Evolutionary conservation across 352 stramenopile genomes (phyloP).

Genomic region (Phytophthora constricta): DNA sequence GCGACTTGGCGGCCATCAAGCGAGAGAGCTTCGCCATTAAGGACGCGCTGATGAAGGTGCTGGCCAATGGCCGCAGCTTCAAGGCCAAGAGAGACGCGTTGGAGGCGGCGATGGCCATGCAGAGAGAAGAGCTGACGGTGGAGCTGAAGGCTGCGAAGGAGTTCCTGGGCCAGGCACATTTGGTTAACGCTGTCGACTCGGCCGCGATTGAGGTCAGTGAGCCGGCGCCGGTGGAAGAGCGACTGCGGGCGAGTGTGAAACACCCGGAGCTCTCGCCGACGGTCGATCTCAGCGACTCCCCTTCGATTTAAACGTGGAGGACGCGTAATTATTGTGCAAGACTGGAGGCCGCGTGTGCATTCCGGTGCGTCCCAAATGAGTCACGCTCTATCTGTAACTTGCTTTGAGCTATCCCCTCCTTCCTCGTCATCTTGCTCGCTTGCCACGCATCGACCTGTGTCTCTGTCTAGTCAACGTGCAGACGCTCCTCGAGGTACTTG

Average conservation of each 20-base stretch:
- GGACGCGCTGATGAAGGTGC: constrained; percentile 58
- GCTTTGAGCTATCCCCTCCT: constrained; percentile 10
- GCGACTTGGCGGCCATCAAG: constrained; percentile 67
- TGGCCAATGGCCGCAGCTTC: constrained; percentile 61
- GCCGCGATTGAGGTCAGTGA: constrained; percentile 54
- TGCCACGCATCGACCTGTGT: not conserved
- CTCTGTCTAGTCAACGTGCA: constrained; percentile 77
- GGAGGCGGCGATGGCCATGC: constrained; percentile 70
- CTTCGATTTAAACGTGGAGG: constrained; percentile 53
- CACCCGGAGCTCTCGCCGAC: constrained; percentile 45
- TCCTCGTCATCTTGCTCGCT: constrained; percentile 24
- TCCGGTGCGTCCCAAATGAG: constrained; percentile 8
- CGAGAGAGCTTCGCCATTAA: constrained; percentile 65
- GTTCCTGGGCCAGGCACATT: constrained; percentile 75
- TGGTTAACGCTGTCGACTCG: constrained; percentile 45
- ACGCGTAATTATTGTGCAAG: constrained; percentile 5
- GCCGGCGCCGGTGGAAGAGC: constrained; percentile 67
- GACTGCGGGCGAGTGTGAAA: constrained; percentile 66
- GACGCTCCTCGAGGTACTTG: constrained; percentile 89
- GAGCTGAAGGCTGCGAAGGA: constrained; percentile 77
- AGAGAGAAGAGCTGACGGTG: constrained; percentile 65
- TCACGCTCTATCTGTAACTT: constrained; percentile 36
- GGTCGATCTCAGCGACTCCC: constrained; percentile 56
- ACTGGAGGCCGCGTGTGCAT: constrained; percentile 19
- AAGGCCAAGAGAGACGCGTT: constrained; percentile 64